A percentile compares a stretch with the other conserved stretches of the same genome.
Conservation (phyloP, 2,329 filamentous ascomycete species). For the Beauveria sp. region DNA sequence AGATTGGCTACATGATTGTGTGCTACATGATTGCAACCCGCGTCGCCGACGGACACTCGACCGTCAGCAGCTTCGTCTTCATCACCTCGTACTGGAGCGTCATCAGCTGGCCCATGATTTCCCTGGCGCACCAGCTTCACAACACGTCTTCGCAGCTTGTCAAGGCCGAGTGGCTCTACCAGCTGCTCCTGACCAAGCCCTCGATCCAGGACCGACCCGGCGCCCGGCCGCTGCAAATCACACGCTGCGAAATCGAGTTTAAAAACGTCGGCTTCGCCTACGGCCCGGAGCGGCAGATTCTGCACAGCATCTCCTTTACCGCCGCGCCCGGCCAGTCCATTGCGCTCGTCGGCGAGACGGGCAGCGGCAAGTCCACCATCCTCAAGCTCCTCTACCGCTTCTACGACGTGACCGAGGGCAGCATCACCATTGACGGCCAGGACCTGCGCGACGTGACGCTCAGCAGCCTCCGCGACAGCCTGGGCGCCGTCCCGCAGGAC, state of each 20-base stretch:
- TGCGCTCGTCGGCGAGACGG: slow-evolving; percentile 55
- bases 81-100: slow-evolving; percentile 56
- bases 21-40: slow-evolving; percentile 15
- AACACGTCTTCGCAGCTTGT: slow-evolving; percentile 39
- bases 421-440: slow-evolving; percentile 50
- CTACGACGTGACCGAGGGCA: slow-evolving; percentile 48
- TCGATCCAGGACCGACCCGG: slow-evolving; percentile 40
- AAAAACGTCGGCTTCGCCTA: slow-evolving; percentile 48
- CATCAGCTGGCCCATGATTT: slow-evolving; percentile 31
- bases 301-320: slow-evolving; percentile 40
- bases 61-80: slow-evolving; percentile 54
- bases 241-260: slow-evolving; percentile 43
- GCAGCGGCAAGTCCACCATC: slow-evolving; percentile 55
- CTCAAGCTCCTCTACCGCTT: slow-evolving; percentile 53
- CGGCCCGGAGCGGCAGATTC: slow-evolving; percentile 41
- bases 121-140: slow-evolving; percentile 22
- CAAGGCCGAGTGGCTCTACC: slow-evolving; percentile 54
- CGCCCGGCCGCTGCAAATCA: slow-evolving; percentile 36
- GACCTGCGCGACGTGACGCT: slow-evolving; percentile 53
- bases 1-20: slow-evolving; percentile 17
- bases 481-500: slow-evolving; percentile 60
- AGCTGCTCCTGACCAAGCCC: slow-evolving; percentile 50
- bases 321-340: slow-evolving; percentile 46
- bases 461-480: slow-evolving; percentile 46
- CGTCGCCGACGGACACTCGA: not conserved